Evolutionary conservation across 2,329 filamentous ascomycete species (phyloP), one percentile per base, ranked within the genome.

Genomic region (Calonectria crousiana): DNA sequence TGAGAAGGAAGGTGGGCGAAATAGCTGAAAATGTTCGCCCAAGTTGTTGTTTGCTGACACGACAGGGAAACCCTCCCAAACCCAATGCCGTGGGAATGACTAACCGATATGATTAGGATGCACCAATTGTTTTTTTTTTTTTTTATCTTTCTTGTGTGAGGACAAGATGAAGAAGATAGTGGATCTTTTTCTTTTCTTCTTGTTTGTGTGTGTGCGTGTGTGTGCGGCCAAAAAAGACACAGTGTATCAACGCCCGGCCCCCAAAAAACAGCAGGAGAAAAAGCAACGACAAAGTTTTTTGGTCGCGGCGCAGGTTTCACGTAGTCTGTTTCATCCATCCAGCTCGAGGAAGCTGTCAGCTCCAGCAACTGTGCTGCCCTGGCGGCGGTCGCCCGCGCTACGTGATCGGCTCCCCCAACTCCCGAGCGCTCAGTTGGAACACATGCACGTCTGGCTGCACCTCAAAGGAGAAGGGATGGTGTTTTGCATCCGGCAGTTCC

Each of bases 221-320:
- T 13, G 16, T 23, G 32, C 11, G 53, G 53, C 53, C 53, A 38
- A 58, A 58, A 58, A 58, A 58, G n/a, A 38, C 53, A 58, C 52
- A 58, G 32, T 58, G 53, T 58, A 58, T 58, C 53, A 58, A 58
- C 34, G 16, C 8, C 53, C 28, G 53, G 30, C 53, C 53, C 32
- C 53, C 53, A 58, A 58, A 58, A 58, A 23, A n/a, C 51, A 53
- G 36, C 9, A 32, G 13, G 67, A 32, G 69, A 77, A 77, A 77
- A 74, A 75, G 77, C 67, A 77, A 79, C 60, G 18, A 72, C 47
- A 71, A 56, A 34, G 64, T 74, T 68, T 58, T 38, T 36, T 38
- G 67, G 53, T 38, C n/a, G 34, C n/a, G 51, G 60, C 71, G 77
- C 74, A 79, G 77, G 78, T 78, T 76, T 80, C 74, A 77, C 78